Evolutionary conservation across 108 stramenopile species (phyloP).

Genomic region (Pseudonitzschia multiseries): DNA sequence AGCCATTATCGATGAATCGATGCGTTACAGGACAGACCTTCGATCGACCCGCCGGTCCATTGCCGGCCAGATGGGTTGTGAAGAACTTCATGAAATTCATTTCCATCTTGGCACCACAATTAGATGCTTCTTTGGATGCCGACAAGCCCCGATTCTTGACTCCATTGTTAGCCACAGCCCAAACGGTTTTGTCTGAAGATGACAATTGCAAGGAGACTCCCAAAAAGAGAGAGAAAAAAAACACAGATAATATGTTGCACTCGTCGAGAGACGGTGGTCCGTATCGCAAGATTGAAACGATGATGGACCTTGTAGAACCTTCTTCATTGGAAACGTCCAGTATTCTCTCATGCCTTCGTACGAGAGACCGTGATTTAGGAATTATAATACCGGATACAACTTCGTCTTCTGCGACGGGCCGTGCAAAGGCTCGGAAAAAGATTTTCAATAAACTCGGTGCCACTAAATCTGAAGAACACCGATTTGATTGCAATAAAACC

Average conservation of each 20-base stretch:
- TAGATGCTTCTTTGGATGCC: conserved; percentile 58
- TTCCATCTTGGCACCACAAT: conserved; percentile 29
- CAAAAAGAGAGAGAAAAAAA: background rate
- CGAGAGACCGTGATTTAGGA: background rate
- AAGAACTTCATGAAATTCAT: conserved; percentile 45
- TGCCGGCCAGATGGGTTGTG: conserved; percentile 53
- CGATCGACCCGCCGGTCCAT: conserved; percentile 44
- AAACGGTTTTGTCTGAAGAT: conserved; percentile 37
- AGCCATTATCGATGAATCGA: conserved; percentile 41
- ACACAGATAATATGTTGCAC: background rate
- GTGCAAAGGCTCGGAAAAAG: conserved; percentile 44
- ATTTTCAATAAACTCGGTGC: conserved; percentile 47
- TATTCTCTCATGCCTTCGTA: background rate
- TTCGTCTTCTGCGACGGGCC: conserved; percentile 24
- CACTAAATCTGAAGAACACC: background rate
- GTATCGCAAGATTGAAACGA: background rate
- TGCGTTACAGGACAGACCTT: conserved; percentile 64
- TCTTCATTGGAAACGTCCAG: conserved; percentile 11
- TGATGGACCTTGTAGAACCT: background rate
- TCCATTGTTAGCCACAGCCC: conserved; percentile 64
- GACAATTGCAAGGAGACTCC: background rate
- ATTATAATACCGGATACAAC: conserved; percentile 17
- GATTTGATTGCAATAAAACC: conserved; percentile 32
- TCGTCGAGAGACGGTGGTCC: background rate
- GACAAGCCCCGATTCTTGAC: conserved; percentile 54